phyloP scores from a whole-genome alignment of 192 early-diverging fungal species.

The Linnemannia exigua region DNA sequence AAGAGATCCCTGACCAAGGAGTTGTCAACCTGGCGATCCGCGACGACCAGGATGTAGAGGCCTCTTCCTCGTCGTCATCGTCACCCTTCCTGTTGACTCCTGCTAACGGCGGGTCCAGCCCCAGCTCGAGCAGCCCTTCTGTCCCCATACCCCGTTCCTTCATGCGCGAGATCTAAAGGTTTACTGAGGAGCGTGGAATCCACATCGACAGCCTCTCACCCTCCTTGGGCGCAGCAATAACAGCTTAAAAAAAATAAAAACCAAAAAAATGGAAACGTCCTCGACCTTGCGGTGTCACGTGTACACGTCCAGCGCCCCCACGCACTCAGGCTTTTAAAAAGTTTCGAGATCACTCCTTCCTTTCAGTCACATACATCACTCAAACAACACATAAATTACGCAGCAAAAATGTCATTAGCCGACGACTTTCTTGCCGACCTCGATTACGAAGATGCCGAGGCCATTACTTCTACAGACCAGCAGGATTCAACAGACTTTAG shows the following conservation, averaged over 20 bases:
- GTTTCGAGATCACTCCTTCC: background rate
- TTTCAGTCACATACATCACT: background rate
- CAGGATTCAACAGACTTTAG: constrained; percentile 8
- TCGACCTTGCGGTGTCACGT: too few species aligned
- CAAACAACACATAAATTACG: background rate
- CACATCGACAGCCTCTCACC: background rate
- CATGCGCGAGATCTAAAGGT: background rate
- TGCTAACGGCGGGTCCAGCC: background rate
- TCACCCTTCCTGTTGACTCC: constrained; percentile 34
- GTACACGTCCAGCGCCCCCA: background rate
- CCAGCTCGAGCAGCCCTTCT: background rate
- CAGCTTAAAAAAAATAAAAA: constrained; percentile 1
- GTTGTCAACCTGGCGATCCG: constrained; percentile 17
- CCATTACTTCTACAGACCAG: constrained; percentile 43
- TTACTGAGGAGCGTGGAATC: too few species aligned
- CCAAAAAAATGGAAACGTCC: background rate
- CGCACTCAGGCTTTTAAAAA: background rate
- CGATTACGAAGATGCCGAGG: constrained; percentile 65
- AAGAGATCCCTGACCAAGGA: constrained; percentile 33
- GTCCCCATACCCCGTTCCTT: background rate
- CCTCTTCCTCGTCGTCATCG: constrained; percentile 22
- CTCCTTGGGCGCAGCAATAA: background rate
- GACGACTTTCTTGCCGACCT: constrained; percentile 93
- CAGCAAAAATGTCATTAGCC: constrained; percentile 75
- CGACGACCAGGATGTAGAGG: background rate